Evolutionary conservation across 495 filamentous ascomycete genomes (phyloP).

Genomic region (Durotheca rogersii): DNA sequence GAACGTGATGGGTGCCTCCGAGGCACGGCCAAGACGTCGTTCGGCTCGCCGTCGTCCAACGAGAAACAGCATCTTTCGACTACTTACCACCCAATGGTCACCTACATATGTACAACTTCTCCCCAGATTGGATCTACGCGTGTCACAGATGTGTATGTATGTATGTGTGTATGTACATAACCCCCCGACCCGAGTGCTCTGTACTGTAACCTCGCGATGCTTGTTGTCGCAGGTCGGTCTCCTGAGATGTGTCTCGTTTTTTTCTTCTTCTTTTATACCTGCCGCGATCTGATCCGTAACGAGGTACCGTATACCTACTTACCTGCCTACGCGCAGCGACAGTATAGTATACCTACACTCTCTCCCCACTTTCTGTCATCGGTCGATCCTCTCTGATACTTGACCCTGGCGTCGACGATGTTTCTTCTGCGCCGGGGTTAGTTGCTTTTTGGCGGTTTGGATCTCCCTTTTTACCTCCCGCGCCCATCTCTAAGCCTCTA

Average conservation of each 20-base stretch:
- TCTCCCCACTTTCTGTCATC: slow-evolving; percentile 22
- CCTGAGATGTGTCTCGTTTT: slow-evolving; percentile 18
- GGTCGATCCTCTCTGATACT: slow-evolving; percentile 17
- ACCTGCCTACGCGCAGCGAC: no score
- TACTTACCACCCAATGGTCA: slow-evolving; percentile 4
- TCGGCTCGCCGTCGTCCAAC: no score
- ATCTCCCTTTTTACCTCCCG: slow-evolving; percentile 2
- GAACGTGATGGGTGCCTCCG: no score
- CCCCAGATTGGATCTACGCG: slow-evolving; percentile 12
- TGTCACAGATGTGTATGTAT: slow-evolving; percentile 24
- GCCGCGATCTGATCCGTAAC: slow-evolving; percentile 32
- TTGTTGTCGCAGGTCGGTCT: slow-evolving; percentile 18
- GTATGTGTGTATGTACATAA: no score
- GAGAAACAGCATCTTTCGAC: slow-evolving; percentile 9
- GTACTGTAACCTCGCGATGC: slow-evolving; percentile 21
- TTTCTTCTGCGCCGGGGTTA: slow-evolving; percentile 7
- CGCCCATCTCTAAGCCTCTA: background rate
- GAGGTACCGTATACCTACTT: slow-evolving; percentile 4
- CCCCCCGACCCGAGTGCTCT: slow-evolving; percentile 10
- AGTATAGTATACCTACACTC: no score
- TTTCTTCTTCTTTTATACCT: slow-evolving; percentile 21
- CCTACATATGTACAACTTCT: slow-evolving; percentile 1
- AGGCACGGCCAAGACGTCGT: no score
- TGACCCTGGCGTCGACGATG: slow-evolving; percentile 14
- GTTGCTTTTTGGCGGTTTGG: slow-evolving; percentile 1